A percentile compares a stretch with the other conserved stretches of the same genome.
Conservation (phyloP, 805 yeast genomes). For the Suhomyces xylopsoci region DNA sequence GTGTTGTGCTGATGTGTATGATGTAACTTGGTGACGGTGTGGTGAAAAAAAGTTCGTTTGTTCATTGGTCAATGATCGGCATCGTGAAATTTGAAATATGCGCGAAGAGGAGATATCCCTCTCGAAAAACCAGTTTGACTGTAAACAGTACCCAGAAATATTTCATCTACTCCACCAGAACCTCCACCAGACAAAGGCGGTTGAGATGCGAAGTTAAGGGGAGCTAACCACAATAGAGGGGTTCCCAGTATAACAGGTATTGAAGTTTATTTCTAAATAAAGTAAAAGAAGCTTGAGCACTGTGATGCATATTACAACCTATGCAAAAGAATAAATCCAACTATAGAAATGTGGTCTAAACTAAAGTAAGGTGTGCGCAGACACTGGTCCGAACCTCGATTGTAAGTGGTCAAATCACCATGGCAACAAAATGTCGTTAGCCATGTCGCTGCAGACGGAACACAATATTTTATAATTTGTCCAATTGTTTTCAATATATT, state of each 20-base stretch:
- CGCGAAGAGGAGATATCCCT: neutral
- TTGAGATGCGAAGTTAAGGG: neutral
- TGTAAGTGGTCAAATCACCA: neutral
- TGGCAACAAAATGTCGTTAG: conserved; percentile 4
- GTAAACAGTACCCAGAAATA: neutral
- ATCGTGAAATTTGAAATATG: neutral
- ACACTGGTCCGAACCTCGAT: neutral
- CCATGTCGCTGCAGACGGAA: neutral
- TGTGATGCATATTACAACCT: conserved; percentile 1
- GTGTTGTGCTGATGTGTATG: neutral
- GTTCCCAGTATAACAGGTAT: neutral
- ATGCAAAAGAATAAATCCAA: conserved; percentile 1
- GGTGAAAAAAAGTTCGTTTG: neutral
- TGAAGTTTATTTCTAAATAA: neutral
- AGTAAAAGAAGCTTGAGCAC: neutral
- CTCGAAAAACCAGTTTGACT: neutral
- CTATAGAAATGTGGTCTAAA: neutral
- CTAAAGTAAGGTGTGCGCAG: neutral
- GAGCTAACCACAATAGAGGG: neutral
- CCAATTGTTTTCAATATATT: neutral
- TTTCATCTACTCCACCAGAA: neutral
- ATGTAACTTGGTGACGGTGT: neutral
- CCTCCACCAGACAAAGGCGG: neutral
- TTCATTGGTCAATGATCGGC: neutral
- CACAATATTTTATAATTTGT: neutral